phyloP scores from a whole-genome alignment of 192 early-diverging fungal species.

The Entomortierella chlamydospora region DNA sequence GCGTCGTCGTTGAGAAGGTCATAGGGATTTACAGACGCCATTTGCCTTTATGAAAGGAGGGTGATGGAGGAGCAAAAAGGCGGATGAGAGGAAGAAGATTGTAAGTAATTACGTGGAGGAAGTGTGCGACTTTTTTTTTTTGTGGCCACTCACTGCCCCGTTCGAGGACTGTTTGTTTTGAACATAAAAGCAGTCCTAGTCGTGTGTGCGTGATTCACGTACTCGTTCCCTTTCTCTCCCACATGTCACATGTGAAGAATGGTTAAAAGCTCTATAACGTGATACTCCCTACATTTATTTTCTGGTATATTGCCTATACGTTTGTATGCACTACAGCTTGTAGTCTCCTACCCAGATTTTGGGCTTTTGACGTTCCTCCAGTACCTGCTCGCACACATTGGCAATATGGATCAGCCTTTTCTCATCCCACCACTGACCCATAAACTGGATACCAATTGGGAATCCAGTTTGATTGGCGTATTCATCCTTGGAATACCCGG shows the following conservation, averaged over 20 bases:
- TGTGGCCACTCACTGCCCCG: not conserved
- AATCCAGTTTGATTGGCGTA: conserved; percentile 52
- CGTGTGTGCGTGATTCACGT: conserved; percentile 4
- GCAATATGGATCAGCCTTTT: conserved; percentile 69
- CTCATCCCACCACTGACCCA: conserved; percentile 78
- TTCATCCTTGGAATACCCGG: conserved; percentile 60
- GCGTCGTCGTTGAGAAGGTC: conserved; percentile 75
- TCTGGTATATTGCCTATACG: too few species aligned
- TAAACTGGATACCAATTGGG: conserved; percentile 77
- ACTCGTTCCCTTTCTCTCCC: too few species aligned
- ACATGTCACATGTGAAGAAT: too few species aligned
- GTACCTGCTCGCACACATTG: conserved; percentile 60
- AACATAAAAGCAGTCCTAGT: not conserved
- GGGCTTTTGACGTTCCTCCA: conserved; percentile 54
- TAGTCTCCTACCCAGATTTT: conserved; percentile 48
- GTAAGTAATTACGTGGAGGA: too few species aligned
- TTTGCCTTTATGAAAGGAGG: conserved; percentile 16
- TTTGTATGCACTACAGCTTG: not conserved
- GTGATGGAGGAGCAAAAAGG: conserved; percentile 2
- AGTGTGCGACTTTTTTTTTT: not conserved
- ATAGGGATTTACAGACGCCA: conserved; percentile 72
- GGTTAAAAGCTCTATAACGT: too few species aligned
- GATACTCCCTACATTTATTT: too few species aligned
- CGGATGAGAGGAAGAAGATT: not conserved
- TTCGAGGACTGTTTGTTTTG: conserved; percentile 22